Percentiles rank a stretch among this genome's conserved stretches.
phyloP scores from a whole-genome alignment of 2,329 filamentous ascomycete genomes.

The Talaromyces sp. region DNA sequence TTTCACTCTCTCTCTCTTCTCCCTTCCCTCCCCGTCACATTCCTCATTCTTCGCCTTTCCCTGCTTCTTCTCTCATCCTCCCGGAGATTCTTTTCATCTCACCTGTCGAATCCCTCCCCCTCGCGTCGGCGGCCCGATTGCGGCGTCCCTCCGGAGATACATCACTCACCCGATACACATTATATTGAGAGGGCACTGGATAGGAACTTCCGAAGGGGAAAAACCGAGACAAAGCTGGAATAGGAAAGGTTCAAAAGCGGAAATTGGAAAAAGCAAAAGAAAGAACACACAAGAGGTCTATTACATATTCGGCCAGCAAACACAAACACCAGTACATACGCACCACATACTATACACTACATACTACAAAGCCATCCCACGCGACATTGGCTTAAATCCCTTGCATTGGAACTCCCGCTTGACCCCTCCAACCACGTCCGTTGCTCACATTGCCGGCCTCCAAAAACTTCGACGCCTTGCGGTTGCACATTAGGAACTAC shows the following conservation, averaged over 20 bases:
- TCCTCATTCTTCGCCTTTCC: conserved; percentile 11
- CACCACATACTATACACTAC: conserved; percentile 12
- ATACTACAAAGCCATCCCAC: conserved; percentile 15
- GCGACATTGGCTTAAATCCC: conserved; percentile 17
- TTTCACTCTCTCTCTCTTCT: background rate
- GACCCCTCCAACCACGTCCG: conserved; percentile 14
- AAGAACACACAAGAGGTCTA: conserved; percentile 4
- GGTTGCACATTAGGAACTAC: background rate
- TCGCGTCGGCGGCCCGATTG: conserved; percentile 5
- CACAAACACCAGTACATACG: background rate
- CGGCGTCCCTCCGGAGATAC: conserved; percentile 1
- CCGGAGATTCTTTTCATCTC: conserved; percentile 1
- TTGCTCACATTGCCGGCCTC: conserved; percentile 8
- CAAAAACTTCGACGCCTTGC: conserved; percentile 1
- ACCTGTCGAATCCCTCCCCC: background rate
- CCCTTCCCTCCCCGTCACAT: conserved; percentile 9
- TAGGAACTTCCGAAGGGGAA: background rate
- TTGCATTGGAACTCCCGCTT: conserved; percentile 13
- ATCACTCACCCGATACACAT: background rate
- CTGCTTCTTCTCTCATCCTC: background rate
- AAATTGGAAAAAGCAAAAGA: background rate
- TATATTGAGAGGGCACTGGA: background rate
- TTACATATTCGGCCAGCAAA: conserved; percentile 6
- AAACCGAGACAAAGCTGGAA: background rate
- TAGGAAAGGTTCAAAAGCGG: background rate